These are phyloP conservation scores for Colletotrichum higginsianum DNA, from an alignment of 2,329 filamentous ascomycete species.

Conservation along the genomic window DNA sequence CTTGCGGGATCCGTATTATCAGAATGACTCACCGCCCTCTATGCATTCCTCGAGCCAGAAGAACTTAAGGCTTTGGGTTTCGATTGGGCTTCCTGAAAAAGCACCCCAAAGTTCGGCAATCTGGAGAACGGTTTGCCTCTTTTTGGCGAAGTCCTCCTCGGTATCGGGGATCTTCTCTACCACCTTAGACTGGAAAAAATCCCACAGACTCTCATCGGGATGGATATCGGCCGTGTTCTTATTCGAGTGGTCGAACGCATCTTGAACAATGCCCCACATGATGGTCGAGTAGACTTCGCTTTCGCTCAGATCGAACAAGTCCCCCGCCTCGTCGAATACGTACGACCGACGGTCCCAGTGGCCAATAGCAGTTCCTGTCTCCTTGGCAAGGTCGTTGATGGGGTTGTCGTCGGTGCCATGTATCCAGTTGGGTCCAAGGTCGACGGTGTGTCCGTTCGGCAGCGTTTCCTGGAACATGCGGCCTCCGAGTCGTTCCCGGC, in stretches of 20 bases:
- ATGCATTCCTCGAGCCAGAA: constrained; percentile 86
- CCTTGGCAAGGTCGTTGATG: constrained; percentile 75
- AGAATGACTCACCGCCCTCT: constrained; percentile 72
- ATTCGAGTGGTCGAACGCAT: constrained; percentile 78
- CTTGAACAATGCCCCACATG: constrained; percentile 78
- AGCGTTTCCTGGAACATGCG: constrained; percentile 69
- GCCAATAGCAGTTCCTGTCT: constrained; percentile 68
- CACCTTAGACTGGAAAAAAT: constrained; percentile 67
- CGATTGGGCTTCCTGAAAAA: constrained; percentile 77
- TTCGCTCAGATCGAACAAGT: constrained; percentile 62
- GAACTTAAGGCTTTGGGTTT: constrained; percentile 79
- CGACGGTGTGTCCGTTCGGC: constrained; percentile 64
- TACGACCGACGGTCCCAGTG: constrained; percentile 67
- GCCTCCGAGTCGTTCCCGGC: constrained; percentile 76
- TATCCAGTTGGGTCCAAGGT: constrained; percentile 84
- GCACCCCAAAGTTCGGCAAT: constrained; percentile 78
- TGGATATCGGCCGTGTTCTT: constrained; percentile 65
- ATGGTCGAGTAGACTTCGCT: constrained; percentile 64
- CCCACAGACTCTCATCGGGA: constrained; percentile 63
- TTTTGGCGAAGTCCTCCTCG: constrained; percentile 56
- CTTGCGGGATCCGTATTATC: constrained; percentile 44
- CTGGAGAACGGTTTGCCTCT: constrained; percentile 62
- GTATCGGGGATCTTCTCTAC: constrained; percentile 62
- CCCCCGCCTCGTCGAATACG: constrained; percentile 71
- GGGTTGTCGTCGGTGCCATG: constrained; percentile 81